Evolutionary conservation across 2,329 filamentous ascomycete genomes (phyloP), one percentile per base, ranked within the genome.

Genomic region (Cordyceps farinosa): DNA sequence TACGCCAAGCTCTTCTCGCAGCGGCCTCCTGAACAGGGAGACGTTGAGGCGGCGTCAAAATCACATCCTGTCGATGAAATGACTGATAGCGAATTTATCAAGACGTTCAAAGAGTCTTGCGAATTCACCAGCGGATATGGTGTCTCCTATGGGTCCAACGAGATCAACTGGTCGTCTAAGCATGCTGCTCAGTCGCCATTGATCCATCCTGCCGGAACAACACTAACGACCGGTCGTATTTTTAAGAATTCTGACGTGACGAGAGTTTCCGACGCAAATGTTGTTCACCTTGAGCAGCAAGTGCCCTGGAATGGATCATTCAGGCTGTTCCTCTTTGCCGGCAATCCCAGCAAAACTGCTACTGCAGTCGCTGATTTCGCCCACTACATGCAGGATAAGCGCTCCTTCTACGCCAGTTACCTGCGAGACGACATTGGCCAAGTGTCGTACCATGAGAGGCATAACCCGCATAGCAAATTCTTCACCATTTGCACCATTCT

Each of bases 111-210:
- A 75, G 90, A 91, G 63, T 87, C 87, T 36, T 97, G 92, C 80
- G 92, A 95, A 71, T 96, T 97, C 76, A 97, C 92, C 11, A 92
- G 90, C 67, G 93, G 93, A 64, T 97, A 96, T 73, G 93, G 93
- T 65, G 92, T 97, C 29, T 89, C 87, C 36, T 97, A 97, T 79
- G 84, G 88, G 67, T 82, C 90, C 61, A 97, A 96, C 76, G 77
- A 84, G 36, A 82, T 96, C 76, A 97, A 96, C 78, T 96, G 92
- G 91, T 90, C 89, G 10, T 75, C 85, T 0, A 79, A 79, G 3
- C 92, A 97, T 76, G 81, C 86, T 1, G 90, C 89, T 15, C 82
- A 89, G 70, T 91, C 90, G 22, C 76, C 82, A 11, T 78, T 92
- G 63, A 89, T 95, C 72, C 83, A 90, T 64, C 84, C 89, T 2